A percentile compares a stretch with the other conserved stretches of the same genome.
phyloP scores from a whole-genome alignment of 345 rosid species.

The Microcos paniculata region DNA sequence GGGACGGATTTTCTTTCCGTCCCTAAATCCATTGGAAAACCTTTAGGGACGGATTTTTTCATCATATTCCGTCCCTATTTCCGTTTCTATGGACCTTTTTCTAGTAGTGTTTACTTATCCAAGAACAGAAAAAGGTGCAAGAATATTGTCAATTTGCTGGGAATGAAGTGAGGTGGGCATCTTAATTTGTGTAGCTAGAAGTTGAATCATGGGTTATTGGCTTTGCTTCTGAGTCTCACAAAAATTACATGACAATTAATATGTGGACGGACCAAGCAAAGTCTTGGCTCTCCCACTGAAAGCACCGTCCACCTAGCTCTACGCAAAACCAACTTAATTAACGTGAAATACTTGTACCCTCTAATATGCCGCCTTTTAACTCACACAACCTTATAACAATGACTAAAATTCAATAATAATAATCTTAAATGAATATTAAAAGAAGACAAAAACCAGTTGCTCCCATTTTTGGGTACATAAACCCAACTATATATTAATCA shows the following conservation, averaged over 20 bases:
- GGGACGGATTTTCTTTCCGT: no score
- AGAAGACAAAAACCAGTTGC: neutral
- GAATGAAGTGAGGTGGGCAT: no score
- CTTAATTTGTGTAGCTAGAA: neutral
- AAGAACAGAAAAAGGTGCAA: no score
- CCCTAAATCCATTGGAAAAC: no score
- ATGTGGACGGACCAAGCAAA: neutral
- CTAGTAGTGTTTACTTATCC: no score
- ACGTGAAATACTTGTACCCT: neutral
- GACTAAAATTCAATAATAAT: neutral
- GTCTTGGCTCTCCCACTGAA: neutral
- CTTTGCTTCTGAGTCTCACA: neutral
- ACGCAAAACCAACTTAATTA: neutral
- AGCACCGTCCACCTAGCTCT: neutral
- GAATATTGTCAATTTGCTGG: no score
- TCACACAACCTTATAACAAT: neutral
- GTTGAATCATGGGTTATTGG: neutral
- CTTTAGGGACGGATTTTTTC: no score
- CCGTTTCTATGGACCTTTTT: no score
- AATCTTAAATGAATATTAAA: neutral
- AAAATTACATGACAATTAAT: neutral
- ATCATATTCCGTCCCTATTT: no score
- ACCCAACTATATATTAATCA: neutral
- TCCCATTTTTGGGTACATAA: neutral
- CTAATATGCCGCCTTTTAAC: neutral